These are phyloP conservation scores for Coemansia sp. DNA, from an alignment of 192 early-diverging fungal species.

Conservation along the genomic window DNA sequence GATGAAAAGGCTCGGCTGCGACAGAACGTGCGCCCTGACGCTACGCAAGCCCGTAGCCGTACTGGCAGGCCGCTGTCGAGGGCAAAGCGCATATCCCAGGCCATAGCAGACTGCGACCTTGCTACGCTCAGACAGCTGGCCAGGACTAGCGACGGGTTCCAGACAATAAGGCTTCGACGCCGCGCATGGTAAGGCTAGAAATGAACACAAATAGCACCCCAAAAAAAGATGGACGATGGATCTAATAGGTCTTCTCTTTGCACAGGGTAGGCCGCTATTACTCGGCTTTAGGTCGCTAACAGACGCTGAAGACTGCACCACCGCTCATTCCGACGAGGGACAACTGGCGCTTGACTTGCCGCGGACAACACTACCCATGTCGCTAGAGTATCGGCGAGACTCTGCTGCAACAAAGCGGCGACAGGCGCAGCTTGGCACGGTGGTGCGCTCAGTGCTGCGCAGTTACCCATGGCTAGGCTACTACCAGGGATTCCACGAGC, in stretches of 20 bases:
- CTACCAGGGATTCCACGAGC: constrained; percentile 68
- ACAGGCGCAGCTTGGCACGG: constrained; percentile 54
- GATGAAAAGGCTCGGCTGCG: not conserved
- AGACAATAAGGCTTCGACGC: constrained; percentile 36
- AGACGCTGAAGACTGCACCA: constrained; percentile 8
- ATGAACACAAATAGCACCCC: not conserved
- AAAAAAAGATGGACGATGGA: not conserved
- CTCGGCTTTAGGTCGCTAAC: constrained; percentile 46
- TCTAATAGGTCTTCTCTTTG: not conserved
- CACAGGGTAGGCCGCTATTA: constrained; percentile 36
- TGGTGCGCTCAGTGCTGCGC: constrained; percentile 59
- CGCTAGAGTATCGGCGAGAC: constrained; percentile 27
- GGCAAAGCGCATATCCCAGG: constrained; percentile 42
- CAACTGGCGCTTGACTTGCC: constrained; percentile 47
- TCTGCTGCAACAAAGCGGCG: constrained; percentile 41
- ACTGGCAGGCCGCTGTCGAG: constrained; percentile 13
- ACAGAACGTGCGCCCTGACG: not conserved
- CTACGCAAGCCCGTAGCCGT: not conserved
- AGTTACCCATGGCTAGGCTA: constrained; percentile 66
- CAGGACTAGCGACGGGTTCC: constrained; percentile 36
- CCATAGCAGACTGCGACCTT: constrained; percentile 33
- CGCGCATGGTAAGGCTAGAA: constrained; percentile 29
- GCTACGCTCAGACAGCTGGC: constrained; percentile 43
- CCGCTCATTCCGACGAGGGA: constrained; percentile 37
- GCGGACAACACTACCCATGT: constrained; percentile 31